phyloP scores from a whole-genome alignment of 805 yeast genomes.

The Pichia cabralensis region DNA sequence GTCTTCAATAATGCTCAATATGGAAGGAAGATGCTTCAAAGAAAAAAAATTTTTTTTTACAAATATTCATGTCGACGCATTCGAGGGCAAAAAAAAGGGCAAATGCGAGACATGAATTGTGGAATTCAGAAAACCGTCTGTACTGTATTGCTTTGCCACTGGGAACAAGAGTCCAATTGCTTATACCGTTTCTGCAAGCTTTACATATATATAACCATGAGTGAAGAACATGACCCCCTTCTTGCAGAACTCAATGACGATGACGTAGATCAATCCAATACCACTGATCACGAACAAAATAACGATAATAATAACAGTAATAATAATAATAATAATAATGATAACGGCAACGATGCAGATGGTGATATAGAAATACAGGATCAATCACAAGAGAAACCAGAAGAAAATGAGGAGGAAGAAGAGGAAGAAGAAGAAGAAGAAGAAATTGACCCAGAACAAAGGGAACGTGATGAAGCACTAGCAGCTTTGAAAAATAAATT shows the following conservation, averaged over 20 bases:
- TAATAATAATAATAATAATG: conserved; percentile 1
- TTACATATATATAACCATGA: conserved; percentile 13
- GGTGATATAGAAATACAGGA: conserved; percentile 6
- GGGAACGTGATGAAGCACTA: conserved; percentile 60
- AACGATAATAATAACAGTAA: not conserved
- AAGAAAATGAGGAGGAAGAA: not conserved
- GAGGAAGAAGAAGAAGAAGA: conserved; percentile 2
- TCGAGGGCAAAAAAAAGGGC: too few species aligned
- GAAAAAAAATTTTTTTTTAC: too few species aligned
- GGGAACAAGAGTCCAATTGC: too few species aligned
- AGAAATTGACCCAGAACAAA: conserved; percentile 10
- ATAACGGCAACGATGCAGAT: conserved; percentile 5
- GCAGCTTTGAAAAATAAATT: conserved; percentile 73
- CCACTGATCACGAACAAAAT: too few species aligned
- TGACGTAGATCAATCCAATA: too few species aligned
- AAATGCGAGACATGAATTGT: too few species aligned
- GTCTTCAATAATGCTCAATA: too few species aligned
- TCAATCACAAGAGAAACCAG: not conserved
- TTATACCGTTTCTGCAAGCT: not conserved
- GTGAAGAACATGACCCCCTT: conserved; percentile 61
- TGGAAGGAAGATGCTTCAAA: too few species aligned
- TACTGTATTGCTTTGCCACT: too few species aligned
- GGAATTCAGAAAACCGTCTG: too few species aligned
- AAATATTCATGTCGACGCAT: too few species aligned
- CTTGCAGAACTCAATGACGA: conserved; percentile 52